These are phyloP conservation scores for Entomortierella beljakovae DNA, from an alignment of 192 early-diverging fungal species.

Conservation along the genomic window DNA sequence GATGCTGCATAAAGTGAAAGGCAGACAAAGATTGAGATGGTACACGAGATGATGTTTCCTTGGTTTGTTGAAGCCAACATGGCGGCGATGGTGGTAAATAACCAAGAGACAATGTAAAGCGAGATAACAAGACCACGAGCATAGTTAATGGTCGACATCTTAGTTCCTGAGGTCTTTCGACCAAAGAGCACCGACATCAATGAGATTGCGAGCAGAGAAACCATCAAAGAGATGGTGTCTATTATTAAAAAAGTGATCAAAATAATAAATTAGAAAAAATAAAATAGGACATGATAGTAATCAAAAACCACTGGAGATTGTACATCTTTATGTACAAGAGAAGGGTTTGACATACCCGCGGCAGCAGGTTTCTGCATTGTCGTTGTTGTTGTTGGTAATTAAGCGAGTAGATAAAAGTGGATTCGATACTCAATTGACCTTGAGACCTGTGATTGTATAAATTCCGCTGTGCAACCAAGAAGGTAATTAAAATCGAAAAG, in stretches of 20 bases:
- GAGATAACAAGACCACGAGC: conserved; percentile 49
- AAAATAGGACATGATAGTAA: conserved; percentile 2
- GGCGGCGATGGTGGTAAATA: conserved; percentile 54
- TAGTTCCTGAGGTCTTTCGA: conserved; percentile 29
- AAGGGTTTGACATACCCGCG: too few relatives aligned
- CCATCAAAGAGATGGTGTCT: conserved; percentile 34
- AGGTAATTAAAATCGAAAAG: too few relatives aligned
- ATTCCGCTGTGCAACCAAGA: too few relatives aligned
- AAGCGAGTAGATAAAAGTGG: too few relatives aligned
- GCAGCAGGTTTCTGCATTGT: too few relatives aligned
- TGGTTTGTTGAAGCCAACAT: conserved; percentile 57
- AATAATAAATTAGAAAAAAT: too few relatives aligned
- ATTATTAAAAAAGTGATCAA: too few relatives aligned
- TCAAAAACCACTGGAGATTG: too few relatives aligned
- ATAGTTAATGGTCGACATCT: conserved; percentile 43
- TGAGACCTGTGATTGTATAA: too few relatives aligned
- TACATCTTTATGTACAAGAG: too few relatives aligned
- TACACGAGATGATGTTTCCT: conserved; percentile 56
- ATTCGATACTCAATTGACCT: too few relatives aligned
- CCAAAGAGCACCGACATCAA: conserved; percentile 38
- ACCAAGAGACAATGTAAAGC: conserved; percentile 55
- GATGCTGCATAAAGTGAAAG: conserved; percentile 50
- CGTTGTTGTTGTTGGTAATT: too few relatives aligned
- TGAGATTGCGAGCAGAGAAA: conserved; percentile 34
- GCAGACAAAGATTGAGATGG: conserved; percentile 51